phyloP scores from a whole-genome alignment of 2,329 filamentous ascomycete genomes.

The Aspergillus eucalypticola region DNA sequence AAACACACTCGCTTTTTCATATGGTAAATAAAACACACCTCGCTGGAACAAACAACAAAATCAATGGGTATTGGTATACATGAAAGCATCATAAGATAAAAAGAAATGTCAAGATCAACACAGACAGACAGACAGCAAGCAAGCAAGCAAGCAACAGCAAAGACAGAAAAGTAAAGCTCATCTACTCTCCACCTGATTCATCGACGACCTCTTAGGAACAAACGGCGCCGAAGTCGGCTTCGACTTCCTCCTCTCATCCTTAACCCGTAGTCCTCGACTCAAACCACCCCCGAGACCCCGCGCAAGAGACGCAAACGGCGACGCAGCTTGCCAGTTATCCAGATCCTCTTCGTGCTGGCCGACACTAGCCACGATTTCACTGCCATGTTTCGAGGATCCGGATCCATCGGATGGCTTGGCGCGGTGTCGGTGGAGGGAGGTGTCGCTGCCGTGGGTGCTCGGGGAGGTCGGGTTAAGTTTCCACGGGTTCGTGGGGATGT shows the following conservation, averaged over 20 bases:
- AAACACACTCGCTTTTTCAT: no score
- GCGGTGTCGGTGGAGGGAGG: constrained; percentile 21
- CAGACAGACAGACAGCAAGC: not conserved
- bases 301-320: constrained; percentile 43
- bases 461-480: constrained; percentile 20
- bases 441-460: constrained; percentile 20
- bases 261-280: constrained; percentile 40
- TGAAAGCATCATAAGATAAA: not conserved
- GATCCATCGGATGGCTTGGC: constrained; percentile 16
- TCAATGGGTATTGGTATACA: not conserved
- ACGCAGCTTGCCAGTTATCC: constrained; percentile 36
- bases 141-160: not conserved
- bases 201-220: constrained; percentile 25
- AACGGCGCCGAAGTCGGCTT: constrained; percentile 19
- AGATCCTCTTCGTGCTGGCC: constrained; percentile 38
- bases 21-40: not conserved
- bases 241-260: constrained; percentile 33
- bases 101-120: not conserved
- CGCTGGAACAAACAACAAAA: not conserved
- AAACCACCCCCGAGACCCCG: constrained; percentile 45
- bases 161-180: not conserved
- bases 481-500: constrained; percentile 34
- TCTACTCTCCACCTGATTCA: constrained; percentile 28
- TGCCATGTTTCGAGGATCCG: constrained; percentile 13
- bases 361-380: constrained; percentile 17